Percentiles rank a stretch among this genome's conserved stretches.
phyloP scores from a whole-genome alignment of 1,139 yeast species.

The Suhomyces bolitotheri region DNA sequence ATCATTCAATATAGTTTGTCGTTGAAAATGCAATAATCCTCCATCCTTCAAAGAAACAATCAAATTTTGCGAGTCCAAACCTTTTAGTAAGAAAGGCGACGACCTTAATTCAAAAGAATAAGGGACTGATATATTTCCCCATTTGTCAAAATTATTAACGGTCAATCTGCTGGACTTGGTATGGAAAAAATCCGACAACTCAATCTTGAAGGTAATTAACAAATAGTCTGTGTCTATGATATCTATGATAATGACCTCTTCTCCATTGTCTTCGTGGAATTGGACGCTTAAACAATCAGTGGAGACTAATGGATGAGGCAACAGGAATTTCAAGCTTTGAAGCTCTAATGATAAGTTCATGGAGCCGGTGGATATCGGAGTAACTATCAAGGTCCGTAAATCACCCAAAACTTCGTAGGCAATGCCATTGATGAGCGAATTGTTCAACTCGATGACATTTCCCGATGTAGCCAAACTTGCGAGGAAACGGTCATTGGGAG shows the following conservation, averaged over 20 bases:
- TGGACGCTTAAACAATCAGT: constrained; percentile 25
- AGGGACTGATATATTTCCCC: constrained; percentile 71
- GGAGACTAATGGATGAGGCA: constrained; percentile 38
- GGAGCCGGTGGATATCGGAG: constrained; percentile 29
- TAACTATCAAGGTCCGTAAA: constrained; percentile 29
- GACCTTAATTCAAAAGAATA: constrained; percentile 69
- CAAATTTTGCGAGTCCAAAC: constrained; percentile 43
- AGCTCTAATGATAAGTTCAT: constrained; percentile 27
- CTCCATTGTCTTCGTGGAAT: constrained; percentile 7
- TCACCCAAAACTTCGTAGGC: constrained; percentile 34
- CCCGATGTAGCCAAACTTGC: constrained; percentile 26
- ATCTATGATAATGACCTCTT: constrained; percentile 22
- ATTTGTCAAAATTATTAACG: constrained; percentile 37
- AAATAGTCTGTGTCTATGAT: constrained; percentile 27
- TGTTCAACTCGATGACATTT: constrained; percentile 23
- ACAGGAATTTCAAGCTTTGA: constrained; percentile 29
- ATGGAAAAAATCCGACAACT: constrained; percentile 32
- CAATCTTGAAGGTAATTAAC: constrained; percentile 34
- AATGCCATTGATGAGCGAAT: constrained; percentile 26
- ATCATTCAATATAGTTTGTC: constrained; percentile 36
- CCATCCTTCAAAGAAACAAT: constrained; percentile 73
- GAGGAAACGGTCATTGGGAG: constrained; percentile 29
- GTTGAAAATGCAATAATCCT: constrained; percentile 55
- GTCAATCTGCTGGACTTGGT: constrained; percentile 19
- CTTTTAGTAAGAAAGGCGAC: constrained; percentile 54